phyloP scores from a whole-genome alignment of 2,329 filamentous ascomycete genomes.

The Trichoderma gracile region DNA sequence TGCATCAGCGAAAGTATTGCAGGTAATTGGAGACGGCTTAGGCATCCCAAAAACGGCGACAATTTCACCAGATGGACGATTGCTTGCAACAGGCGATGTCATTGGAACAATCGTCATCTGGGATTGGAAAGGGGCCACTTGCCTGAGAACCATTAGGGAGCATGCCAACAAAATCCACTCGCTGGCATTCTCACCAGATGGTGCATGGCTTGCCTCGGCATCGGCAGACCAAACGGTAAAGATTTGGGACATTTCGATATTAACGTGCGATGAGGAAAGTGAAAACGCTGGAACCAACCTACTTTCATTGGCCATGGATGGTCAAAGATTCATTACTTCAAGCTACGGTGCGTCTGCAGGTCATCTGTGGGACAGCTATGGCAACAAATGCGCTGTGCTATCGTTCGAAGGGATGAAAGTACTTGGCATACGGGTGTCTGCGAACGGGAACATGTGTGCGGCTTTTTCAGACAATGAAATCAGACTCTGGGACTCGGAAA shows the following conservation, averaged over 20 bases:
- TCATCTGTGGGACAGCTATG: conserved; percentile 27
- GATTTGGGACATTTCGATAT: conserved; percentile 27
- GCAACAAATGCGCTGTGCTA: not conserved
- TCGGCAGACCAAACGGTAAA: conserved; percentile 27
- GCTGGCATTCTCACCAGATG: conserved; percentile 31
- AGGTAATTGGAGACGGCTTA: no score
- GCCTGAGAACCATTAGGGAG: conserved; percentile 27
- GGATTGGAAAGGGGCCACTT: not conserved
- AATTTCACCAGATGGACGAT: not conserved
- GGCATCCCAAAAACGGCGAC: no score
- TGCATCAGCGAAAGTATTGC: not conserved
- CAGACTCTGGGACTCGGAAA: conserved; percentile 2
- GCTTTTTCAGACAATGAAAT: not conserved
- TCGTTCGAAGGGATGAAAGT: not conserved
- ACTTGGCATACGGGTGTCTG: not conserved
- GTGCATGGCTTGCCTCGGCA: conserved; percentile 29
- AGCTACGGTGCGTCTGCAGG: conserved; percentile 14
- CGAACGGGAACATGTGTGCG: not conserved
- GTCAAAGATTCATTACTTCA: conserved; percentile 28
- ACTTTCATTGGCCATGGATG: conserved; percentile 29
- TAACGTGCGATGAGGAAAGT: not conserved
- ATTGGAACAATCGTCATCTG: not conserved
- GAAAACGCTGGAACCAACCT: no score
- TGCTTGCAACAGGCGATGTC: not conserved
- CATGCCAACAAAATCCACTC: conserved; percentile 23